Percentiles rank a stretch among this genome's conserved stretches.
Evolutionary conservation across 225 moss, liverwort and hornwort species (phyloP).

Genomic region (Pseudisothecium myosuroides): DNA sequence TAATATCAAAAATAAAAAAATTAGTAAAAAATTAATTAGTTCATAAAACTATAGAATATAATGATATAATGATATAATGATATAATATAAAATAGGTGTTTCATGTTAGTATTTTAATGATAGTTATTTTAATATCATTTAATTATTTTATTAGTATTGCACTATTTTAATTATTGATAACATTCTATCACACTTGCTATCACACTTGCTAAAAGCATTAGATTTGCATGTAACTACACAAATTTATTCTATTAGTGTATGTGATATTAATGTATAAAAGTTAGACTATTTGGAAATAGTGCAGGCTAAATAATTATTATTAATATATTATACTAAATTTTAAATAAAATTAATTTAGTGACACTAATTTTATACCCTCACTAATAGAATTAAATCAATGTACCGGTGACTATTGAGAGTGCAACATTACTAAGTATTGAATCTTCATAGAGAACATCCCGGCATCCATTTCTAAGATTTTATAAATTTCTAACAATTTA

Average conservation of each 20-base stretch:
- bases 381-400: not conserved
- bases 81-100: not conserved
- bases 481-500: not conserved
- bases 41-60: not conserved
- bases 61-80: not conserved
- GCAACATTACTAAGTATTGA: too few species aligned
- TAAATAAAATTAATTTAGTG: not conserved
- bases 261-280: not conserved
- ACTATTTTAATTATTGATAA: not conserved
- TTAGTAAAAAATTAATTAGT: not conserved
- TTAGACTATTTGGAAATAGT: not conserved
- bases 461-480: not conserved
- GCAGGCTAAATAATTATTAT: accelerated
- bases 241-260: not conserved
- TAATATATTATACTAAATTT: not conserved
- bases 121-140: not conserved
- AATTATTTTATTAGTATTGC: not conserved
- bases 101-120: not conserved
- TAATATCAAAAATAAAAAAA: not conserved
- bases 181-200: accelerated
- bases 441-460: not conserved
- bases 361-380: not conserved
- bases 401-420: not conserved
- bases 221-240: not conserved
- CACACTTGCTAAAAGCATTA: accelerated